Percentiles rank a stretch among this genome's conserved stretches.
These are phyloP conservation scores for Blastobotrys niveus DNA, from an alignment of 1,139 yeast species.

Conservation along the genomic window DNA sequence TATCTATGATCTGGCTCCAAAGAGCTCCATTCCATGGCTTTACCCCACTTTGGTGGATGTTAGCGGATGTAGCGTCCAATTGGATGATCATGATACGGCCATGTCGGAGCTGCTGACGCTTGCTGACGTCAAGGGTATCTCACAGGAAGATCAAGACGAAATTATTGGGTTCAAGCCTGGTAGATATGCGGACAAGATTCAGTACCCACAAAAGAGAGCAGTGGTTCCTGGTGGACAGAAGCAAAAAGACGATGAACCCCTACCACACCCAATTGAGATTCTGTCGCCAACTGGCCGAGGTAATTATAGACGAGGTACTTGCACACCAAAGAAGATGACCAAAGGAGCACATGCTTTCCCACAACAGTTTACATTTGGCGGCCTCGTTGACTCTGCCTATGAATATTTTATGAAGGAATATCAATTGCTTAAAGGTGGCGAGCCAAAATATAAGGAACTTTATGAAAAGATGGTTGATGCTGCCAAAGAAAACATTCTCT, in stretches of 20 bases:
- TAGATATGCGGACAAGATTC: neutral
- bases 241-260: neutral
- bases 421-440: conserved; percentile 46
- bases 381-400: conserved; percentile 63
- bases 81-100: neutral
- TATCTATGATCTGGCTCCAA: conserved; percentile 35
- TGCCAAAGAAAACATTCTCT: conserved; percentile 40
- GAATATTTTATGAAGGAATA: conserved; percentile 62
- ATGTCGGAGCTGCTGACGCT: neutral
- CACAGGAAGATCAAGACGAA: neutral
- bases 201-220: neutral
- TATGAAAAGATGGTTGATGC: conserved; percentile 38
- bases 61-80: conserved; percentile 42
- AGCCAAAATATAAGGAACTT: conserved; percentile 31
- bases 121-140: neutral
- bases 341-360: conserved; percentile 11
- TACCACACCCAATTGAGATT: neutral
- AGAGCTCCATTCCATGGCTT: conserved; percentile 36
- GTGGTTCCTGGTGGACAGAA: conserved; percentile 1
- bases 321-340: conserved; percentile 12
- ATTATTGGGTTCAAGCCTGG: neutral
- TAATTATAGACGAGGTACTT: conserved; percentile 10
- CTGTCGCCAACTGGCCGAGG: conserved; percentile 14
- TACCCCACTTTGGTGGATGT: conserved; percentile 44
- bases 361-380: conserved; percentile 43